Evolutionary conservation across 805 yeast genomes (phyloP).

Genomic region (Hanseniaspora meyeri): DNA sequence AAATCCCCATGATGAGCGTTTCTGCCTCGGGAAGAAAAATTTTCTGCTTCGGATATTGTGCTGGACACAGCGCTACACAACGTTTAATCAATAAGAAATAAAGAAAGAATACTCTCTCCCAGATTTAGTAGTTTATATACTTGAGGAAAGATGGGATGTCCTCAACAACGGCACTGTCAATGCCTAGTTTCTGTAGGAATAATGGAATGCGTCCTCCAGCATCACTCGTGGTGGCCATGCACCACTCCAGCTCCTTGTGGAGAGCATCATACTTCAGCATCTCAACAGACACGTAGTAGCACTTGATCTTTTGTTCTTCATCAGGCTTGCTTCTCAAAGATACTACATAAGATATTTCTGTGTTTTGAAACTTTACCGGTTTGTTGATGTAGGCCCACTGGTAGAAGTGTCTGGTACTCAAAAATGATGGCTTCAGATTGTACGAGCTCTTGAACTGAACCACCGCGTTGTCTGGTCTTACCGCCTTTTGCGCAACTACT

Average conservation of each 20-base stretch:
- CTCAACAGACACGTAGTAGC: constrained; percentile 30
- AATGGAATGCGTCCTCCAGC: constrained; percentile 33
- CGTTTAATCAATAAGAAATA: too few species aligned
- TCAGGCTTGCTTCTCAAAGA: constrained; percentile 25
- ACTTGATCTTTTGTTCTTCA: constrained; percentile 19
- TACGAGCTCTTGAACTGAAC: constrained; percentile 27
- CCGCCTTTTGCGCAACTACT: constrained; percentile 18
- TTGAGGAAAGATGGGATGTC: constrained; percentile 31
- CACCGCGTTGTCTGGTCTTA: constrained; percentile 18
- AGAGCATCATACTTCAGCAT: constrained; percentile 20
- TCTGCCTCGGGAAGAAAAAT: neutral
- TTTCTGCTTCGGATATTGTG: neutral
- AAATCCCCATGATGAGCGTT: neutral
- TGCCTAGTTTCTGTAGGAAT: constrained; percentile 31
- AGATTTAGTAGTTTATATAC: constrained; percentile 13
- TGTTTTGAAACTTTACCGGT: constrained; percentile 18
- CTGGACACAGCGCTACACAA: neutral
- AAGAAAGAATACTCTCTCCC: neutral
- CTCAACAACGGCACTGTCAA: constrained; percentile 29
- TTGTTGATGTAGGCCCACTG: constrained; percentile 27
- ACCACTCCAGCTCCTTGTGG: constrained; percentile 25
- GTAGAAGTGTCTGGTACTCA: constrained; percentile 30
- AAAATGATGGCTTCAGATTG: constrained; percentile 27
- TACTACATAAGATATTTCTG: constrained; percentile 26
- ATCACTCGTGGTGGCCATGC: constrained; percentile 31